These are phyloP conservation scores for Scheffersomyces quercinus DNA, from an alignment of 1,139 yeast genomes.

Conservation along the genomic window DNA sequence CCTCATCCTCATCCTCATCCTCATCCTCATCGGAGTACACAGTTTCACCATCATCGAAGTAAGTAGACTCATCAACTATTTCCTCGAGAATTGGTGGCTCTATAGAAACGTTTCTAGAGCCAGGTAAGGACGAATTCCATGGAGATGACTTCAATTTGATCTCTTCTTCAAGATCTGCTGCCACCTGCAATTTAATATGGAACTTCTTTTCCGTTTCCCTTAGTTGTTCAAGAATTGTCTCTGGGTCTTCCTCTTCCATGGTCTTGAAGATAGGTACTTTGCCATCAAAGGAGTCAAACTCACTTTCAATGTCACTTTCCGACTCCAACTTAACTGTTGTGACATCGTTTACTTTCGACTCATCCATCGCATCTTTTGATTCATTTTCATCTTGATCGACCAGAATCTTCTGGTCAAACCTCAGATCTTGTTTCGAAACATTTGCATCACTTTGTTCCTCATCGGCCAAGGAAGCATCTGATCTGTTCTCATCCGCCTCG, in stretches of 20 bases:
- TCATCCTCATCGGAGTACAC: not conserved
- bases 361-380: not conserved
- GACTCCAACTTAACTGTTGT: not conserved
- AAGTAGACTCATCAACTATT: not conserved
- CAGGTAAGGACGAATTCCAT: not conserved
- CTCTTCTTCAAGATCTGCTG: conserved; percentile 28
- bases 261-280: conserved; percentile 31
- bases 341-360: not conserved
- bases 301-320: conserved; percentile 1
- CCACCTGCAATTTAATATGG: conserved; percentile 32
- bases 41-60: no score
- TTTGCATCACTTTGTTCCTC: conserved; percentile 14
- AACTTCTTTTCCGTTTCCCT: conserved; percentile 34
- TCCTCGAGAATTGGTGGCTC: conserved; percentile 1
- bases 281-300: not conserved
- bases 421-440: conserved; percentile 7
- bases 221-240: conserved; percentile 27
- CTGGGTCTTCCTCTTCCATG: conserved; percentile 33
- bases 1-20: not conserved
- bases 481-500: conserved; percentile 19
- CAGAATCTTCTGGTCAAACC: not conserved
- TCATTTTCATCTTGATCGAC: not conserved
- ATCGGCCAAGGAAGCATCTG: conserved; percentile 33
- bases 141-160: conserved; percentile 10
- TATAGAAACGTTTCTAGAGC: conserved; percentile 1